Base-by-base conservation (phyloP, 2,329 filamentous ascomycete genomes). In the Simplicillium sp. region DNA sequence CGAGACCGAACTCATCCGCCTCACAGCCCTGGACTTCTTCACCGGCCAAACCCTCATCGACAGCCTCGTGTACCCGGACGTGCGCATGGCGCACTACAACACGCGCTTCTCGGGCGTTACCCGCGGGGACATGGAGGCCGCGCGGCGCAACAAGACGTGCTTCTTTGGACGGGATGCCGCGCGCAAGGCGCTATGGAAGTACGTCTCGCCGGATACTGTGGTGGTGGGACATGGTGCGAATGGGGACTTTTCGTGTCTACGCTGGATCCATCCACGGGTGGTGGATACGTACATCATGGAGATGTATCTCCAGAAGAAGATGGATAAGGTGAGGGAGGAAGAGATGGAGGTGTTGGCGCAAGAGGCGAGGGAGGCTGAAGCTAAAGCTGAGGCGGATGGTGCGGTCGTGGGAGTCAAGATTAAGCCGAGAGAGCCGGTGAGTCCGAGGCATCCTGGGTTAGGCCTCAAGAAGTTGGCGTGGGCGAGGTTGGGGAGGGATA, bases 1-100 rank as follows among this genome's bases (percentile, higher is more conserved):
- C 7, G 69, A 76, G 9, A 53, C 56, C 0, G 71, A 76, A 45
- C 54, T 77, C 7, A 73, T 78, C 43, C 70, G 72, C 3, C 34
- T 78, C 2, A 68, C 67, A 0, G 50, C 66, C 2, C 50, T 77
- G 18, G 73, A 76, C 50, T 73, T 70, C 48, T 73, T 75, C 49
- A 64, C 66, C 1, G 60, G 64, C 3, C 50, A 63, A 12, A 49
- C 68, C 11, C 62, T 78, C 1, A 51, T 78, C 25, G 67, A 78
- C 50, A 61, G 55, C 6, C 59, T 77, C 2, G 71, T 77, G 3
- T 65, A 55, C 36, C 73, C 74, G 0, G 52, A 60, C 11, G 59
- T 66, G 0, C 49, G 49, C 8, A 69, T 77, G 61, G 39, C 50
- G 5, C 66, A 76, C 48, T 65, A 65, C 49, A 71, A 73, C 49